These are phyloP conservation scores for Boletus vinaceobasis DNA, from an alignment of 768 basidiomycete species.

Conservation along the genomic window DNA sequence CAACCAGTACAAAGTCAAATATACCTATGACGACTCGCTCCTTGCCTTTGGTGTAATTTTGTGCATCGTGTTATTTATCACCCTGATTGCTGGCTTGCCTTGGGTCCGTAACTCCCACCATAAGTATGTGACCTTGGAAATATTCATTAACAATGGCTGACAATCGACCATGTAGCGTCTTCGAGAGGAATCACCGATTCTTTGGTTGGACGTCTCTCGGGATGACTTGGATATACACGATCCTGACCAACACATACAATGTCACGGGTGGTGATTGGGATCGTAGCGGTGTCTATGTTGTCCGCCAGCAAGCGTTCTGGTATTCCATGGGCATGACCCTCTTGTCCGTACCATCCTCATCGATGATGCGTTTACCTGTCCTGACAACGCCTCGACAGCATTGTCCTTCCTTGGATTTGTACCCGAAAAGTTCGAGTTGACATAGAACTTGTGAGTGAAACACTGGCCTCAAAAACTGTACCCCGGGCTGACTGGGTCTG, in stretches of 20 bases:
- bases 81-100: constrained; percentile 65
- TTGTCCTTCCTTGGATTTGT: constrained; percentile 72
- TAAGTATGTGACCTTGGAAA: constrained; percentile 48
- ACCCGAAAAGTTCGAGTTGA: constrained; percentile 70
- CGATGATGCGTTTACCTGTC: neutral
- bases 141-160: neutral
- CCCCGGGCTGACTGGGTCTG: constrained; percentile 3
- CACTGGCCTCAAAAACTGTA: neutral
- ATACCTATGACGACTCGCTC: constrained; percentile 51
- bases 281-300: constrained; percentile 47
- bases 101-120: constrained; percentile 80
- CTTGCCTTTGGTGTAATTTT: constrained; percentile 62
- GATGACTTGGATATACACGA: constrained; percentile 62
- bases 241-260: constrained; percentile 64
- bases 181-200: constrained; percentile 79
- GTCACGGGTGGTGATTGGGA: constrained; percentile 54
- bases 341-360: constrained; percentile 46
- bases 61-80: constrained; percentile 52
- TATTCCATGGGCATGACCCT: constrained; percentile 69
- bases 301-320: constrained; percentile 76
- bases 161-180: constrained; percentile 45
- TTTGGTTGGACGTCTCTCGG: constrained; percentile 67
- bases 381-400: constrained; percentile 37
- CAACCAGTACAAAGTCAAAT: constrained; percentile 48
- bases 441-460: constrained; percentile 61